Evolutionary conservation across 1,284 basidiomycete genomes (phyloP).

Genomic region (Sphaerobolus stellatus): DNA sequence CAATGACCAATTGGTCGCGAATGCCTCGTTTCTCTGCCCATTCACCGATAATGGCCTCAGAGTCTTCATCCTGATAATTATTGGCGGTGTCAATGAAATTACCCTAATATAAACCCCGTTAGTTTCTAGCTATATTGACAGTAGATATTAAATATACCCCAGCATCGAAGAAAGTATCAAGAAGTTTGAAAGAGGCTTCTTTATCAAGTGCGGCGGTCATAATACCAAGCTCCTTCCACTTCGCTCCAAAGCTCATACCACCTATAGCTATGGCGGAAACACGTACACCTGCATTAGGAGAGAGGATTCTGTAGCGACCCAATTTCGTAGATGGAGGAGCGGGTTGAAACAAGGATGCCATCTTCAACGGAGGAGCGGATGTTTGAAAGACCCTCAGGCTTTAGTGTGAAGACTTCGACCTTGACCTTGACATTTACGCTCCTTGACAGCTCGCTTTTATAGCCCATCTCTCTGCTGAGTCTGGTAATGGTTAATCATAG

Average conservation of each 20-base stretch:
- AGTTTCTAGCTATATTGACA: no score
- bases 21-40: constrained; percentile 52
- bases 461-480: no score
- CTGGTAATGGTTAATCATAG: no score
- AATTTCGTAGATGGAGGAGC: not conserved
- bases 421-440: no score
- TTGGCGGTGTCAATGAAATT: constrained; percentile 60
- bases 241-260: not conserved
- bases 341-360: not conserved
- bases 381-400: no score
- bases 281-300: not conserved
- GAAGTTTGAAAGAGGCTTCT: not conserved
- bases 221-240: constrained; percentile 4
- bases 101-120: no score
- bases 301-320: not conserved
- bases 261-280: not conserved
- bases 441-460: no score
- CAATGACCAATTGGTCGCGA: constrained; percentile 54
- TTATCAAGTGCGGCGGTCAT: constrained; percentile 17
- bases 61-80: constrained; percentile 48
- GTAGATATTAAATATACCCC: constrained; percentile 57
- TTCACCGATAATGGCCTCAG: constrained; percentile 55
- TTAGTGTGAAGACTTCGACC: no score
- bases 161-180: not conserved
- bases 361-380: no score